phyloP scores from a whole-genome alignment of 2,329 filamentous ascomycete species.

The Claviceps purpurea region DNA sequence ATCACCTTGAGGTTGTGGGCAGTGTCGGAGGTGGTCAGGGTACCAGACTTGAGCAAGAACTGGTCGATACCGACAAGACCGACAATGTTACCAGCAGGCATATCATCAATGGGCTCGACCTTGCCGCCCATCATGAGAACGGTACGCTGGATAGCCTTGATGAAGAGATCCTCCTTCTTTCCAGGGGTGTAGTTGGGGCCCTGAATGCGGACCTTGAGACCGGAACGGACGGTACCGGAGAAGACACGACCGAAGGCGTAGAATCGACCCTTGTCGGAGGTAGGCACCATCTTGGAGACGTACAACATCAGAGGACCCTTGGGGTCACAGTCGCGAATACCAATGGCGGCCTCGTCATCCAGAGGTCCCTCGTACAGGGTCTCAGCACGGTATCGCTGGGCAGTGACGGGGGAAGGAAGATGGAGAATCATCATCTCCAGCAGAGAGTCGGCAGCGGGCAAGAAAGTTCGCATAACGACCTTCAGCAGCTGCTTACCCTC shows the following conservation, averaged over 20 bases:
- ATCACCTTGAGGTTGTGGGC: conserved; percentile 99
- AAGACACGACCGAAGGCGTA: conserved; percentile 99
- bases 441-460: conserved; percentile 93
- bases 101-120: conserved; percentile 97
- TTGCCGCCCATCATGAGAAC: conserved; percentile 99
- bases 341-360: conserved; percentile 86
- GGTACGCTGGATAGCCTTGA: conserved; percentile 99
- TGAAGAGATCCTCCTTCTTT: conserved; percentile 97
- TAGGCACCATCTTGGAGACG: conserved; percentile 99
- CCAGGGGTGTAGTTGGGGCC: conserved; percentile 96
- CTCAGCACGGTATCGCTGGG: conserved; percentile 96
- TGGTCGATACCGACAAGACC: conserved; percentile 99
- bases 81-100: conserved; percentile 98
- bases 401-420: conserved; percentile 87
- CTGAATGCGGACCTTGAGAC: conserved; percentile 99
- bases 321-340: conserved; percentile 96
- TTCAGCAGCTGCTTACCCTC: conserved; percentile 98
- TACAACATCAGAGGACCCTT: conserved; percentile 99
- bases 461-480: conserved; percentile 96
- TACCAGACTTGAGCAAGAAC: conserved; percentile 99
- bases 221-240: conserved; percentile 92
- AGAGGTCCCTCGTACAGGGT: conserved; percentile 95
- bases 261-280: conserved; percentile 99
- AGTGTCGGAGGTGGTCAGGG: conserved; percentile 89
- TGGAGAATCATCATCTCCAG: conserved; percentile 99